Conservation (phyloP, 805 yeast species). For the Candida bentonensis region DNA sequence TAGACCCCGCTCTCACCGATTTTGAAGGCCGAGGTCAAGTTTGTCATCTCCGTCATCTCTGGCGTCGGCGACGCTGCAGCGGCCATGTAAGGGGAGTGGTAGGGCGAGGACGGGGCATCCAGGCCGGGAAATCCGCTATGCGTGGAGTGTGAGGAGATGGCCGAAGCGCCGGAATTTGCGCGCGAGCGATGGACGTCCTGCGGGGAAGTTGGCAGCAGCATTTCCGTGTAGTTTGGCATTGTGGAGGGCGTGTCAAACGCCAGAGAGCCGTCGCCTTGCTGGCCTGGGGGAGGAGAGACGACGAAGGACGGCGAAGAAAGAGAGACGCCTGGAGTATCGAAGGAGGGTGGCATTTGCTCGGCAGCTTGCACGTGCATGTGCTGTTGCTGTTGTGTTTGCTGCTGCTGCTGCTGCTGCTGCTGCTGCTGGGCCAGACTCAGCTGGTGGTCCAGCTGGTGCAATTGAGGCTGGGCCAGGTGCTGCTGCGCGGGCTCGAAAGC, state of each 20-base stretch:
- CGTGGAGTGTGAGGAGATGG: not conserved
- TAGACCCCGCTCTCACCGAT: no score
- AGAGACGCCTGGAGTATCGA: not conserved
- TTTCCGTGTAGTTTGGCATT: not conserved
- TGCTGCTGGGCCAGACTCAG: not conserved
- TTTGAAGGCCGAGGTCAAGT: no score
- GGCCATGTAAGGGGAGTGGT: not conserved
- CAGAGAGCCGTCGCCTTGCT: not conserved
- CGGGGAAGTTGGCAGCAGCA: not conserved
- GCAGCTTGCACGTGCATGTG: no score
- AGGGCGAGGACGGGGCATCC: not conserved
- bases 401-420: not conserved
- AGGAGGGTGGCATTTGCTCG: no score
- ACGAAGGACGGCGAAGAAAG: not conserved
- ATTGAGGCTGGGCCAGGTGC: no score
- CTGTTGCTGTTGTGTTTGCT: not conserved
- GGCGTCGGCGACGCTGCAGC: no score
- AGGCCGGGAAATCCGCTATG: not conserved
- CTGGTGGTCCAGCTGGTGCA: not conserved
- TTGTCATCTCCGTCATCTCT: no score
- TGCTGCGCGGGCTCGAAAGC: no score
- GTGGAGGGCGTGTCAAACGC: not conserved
- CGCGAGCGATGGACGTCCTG: constrained; percentile 1
- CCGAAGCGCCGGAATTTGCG: not conserved
- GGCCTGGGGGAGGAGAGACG: not conserved